phyloP scores from a whole-genome alignment of 2,329 filamentous ascomycete genomes.

The Orbilia quercus region DNA sequence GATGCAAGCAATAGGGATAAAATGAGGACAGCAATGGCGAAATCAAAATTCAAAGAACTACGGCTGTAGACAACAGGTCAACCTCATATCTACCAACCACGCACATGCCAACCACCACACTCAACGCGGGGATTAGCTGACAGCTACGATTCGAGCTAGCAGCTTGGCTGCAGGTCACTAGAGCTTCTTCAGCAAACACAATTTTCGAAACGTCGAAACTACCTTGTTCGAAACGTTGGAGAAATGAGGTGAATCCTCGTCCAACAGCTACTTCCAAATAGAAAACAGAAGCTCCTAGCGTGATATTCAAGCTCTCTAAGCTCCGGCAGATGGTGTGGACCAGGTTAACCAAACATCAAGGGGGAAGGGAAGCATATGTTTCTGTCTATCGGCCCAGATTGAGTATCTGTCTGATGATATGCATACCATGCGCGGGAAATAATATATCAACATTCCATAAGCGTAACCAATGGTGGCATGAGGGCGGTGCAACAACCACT shows the following conservation, averaged over 20 bases:
- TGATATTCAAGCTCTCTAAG: slow-evolving; percentile 1
- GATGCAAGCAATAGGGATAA: too few species aligned
- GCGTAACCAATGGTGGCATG: neutral
- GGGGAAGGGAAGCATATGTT: too few species aligned
- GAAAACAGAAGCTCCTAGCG: neutral
- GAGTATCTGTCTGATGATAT: slow-evolving; percentile 36
- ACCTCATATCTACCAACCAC: too few species aligned
- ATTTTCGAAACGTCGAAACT: neutral
- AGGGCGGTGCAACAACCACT: neutral
- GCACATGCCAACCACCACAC: too few species aligned
- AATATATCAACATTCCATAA: slow-evolving; percentile 20
- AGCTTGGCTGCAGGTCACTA: neutral
- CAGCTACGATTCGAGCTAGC: too few species aligned
- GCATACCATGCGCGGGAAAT: slow-evolving; percentile 30
- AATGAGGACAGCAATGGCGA: too few species aligned
- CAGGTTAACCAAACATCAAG: slow-evolving; percentile 30
- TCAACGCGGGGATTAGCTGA: too few species aligned
- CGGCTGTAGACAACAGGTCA: neutral
- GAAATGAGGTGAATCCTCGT: slow-evolving; percentile 2
- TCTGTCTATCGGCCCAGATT: slow-evolving; percentile 11
- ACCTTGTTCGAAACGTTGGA: neutral
- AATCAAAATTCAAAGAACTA: too few species aligned
- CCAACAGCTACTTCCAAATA: neutral
- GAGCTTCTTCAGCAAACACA: neutral
- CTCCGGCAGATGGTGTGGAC: slow-evolving; percentile 26